phyloP scores from a whole-genome alignment of 129 eudicot genomes.

The Silybum marianum region DNA sequence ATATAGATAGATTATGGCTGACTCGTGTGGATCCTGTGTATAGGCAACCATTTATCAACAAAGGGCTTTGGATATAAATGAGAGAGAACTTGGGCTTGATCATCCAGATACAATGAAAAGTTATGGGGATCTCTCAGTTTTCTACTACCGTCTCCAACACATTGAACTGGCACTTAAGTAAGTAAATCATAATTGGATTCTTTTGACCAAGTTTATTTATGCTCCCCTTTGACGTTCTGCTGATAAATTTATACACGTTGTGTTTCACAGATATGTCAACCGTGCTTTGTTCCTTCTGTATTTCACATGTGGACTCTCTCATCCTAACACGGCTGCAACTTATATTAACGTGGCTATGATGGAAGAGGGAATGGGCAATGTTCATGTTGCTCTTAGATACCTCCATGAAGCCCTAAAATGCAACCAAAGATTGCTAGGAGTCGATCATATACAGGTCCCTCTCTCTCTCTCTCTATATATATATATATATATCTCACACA shows the following conservation, averaged over 20 bases:
- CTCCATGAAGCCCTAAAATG: slow-evolving; percentile 99
- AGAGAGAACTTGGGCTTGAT: slow-evolving; percentile 99
- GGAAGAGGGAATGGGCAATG: slow-evolving; percentile 99
- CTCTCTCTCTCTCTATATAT: slow-evolving; percentile 16
- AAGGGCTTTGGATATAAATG: slow-evolving; percentile 95
- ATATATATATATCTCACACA: not conserved
- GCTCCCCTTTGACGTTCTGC: not conserved
- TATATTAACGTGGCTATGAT: slow-evolving; percentile 98
- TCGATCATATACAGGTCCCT: slow-evolving; percentile 92
- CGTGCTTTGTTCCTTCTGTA: slow-evolving; percentile 93
- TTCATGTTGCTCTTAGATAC: slow-evolving; percentile 95
- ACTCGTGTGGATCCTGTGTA: slow-evolving; percentile 15
- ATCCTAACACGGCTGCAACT: slow-evolving; percentile 99
- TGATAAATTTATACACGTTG: not conserved
- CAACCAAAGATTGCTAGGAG: slow-evolving; percentile 88
- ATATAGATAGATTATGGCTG: too few relatives aligned
- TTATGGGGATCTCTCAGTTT: slow-evolving; percentile 99
- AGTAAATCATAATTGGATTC: slow-evolving; percentile 23
- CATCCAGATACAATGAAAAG: slow-evolving; percentile 99
- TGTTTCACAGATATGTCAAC: slow-evolving; percentile 79
- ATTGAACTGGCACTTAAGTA: slow-evolving; percentile 95
- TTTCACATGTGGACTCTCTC: slow-evolving; percentile 98
- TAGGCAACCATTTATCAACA: slow-evolving; percentile 98
- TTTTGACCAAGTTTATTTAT: not conserved
- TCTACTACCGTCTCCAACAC: slow-evolving; percentile 97